These are phyloP conservation scores for Auricularia heimuer DNA, from an alignment of 768 basidiomycete genomes.

Conservation along the genomic window DNA sequence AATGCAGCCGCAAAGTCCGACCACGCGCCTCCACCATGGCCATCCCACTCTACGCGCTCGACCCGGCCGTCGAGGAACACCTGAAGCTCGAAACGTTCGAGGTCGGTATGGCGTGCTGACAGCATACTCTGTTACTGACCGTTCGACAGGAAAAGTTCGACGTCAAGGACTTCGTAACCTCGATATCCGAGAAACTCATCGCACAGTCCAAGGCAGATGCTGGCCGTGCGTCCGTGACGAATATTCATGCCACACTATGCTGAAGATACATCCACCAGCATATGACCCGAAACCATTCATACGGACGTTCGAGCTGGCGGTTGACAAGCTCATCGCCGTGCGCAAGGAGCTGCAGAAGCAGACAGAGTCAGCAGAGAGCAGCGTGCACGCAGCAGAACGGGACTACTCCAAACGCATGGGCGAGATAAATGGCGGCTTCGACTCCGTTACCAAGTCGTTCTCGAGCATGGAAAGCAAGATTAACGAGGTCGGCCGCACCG, in stretches of 20 bases:
- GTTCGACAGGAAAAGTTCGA: conserved; percentile 71
- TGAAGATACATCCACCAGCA: conserved; percentile 35
- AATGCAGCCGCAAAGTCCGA: neutral
- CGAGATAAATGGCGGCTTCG: conserved; percentile 90
- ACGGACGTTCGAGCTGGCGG: conserved; percentile 79
- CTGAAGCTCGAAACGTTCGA: conserved; percentile 32
- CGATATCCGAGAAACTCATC: conserved; percentile 82
- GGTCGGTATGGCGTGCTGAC: conserved; percentile 11
- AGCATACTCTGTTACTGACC: neutral
- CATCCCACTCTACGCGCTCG: conserved; percentile 42
- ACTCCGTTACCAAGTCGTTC: conserved; percentile 87
- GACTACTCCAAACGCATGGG: conserved; percentile 91
- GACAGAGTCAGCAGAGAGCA: conserved; percentile 88
- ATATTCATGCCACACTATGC: neutral
- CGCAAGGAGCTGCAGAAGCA: conserved; percentile 84
- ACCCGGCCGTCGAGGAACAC: conserved; percentile 37
- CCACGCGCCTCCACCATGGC: conserved; percentile 5
- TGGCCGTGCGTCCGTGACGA: conserved; percentile 50
- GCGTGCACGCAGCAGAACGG: conserved; percentile 76
- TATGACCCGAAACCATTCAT: conserved; percentile 93
- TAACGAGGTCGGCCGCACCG: conserved; percentile 87
- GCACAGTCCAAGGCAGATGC: conserved; percentile 71
- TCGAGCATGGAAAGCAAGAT: conserved; percentile 83
- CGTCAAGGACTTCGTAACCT: conserved; percentile 79
- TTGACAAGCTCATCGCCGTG: conserved; percentile 78